These are phyloP conservation scores for Helichrysum umbraculigerum DNA, from an alignment of 129 eudicot species.

Conservation along the genomic window DNA sequence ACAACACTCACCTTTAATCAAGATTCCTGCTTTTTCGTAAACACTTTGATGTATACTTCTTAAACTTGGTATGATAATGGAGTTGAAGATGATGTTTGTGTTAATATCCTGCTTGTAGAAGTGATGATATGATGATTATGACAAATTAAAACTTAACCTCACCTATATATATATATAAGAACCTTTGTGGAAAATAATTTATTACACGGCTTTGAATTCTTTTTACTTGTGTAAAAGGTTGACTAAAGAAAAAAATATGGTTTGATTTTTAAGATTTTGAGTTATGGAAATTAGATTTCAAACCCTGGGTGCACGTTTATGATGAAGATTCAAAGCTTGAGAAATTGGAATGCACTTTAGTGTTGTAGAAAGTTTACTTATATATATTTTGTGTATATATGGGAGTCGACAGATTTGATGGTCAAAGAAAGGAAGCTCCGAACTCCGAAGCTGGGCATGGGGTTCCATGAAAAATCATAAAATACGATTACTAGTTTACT, in stretches of 20 bases:
- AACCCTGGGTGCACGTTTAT: slow-evolving; percentile 30
- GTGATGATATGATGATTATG: slow-evolving; percentile 27
- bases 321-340: slow-evolving; percentile 47
- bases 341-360: slow-evolving; percentile 32
- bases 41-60: slow-evolving; percentile 17
- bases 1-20: slow-evolving; percentile 32
- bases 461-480: slow-evolving; percentile 37
- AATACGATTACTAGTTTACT: too few relatives aligned
- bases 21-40: slow-evolving; percentile 14
- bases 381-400: not conserved
- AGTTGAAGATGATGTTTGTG: slow-evolving; percentile 18
- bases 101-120: slow-evolving; percentile 2
- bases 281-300: slow-evolving; percentile 19
- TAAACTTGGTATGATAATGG: slow-evolving; percentile 5
- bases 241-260: slow-evolving; percentile 25
- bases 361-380: slow-evolving; percentile 23
- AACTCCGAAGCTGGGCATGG: slow-evolving; percentile 39
- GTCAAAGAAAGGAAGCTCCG: slow-evolving; percentile 70
- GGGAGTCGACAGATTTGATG: slow-evolving; percentile 17
- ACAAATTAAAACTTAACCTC: slow-evolving; percentile 5
- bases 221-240: slow-evolving; percentile 36
- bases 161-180: slow-evolving; percentile 35
- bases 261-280: slow-evolving; percentile 25
- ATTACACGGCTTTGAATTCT: slow-evolving; percentile 39
- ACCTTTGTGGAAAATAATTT: slow-evolving; percentile 33